Percentiles rank a stretch among this genome's conserved stretches.
Evolutionary conservation across 1,284 basidiomycete genomes (phyloP).

Genomic region (Moesziomyces antarcticus): DNA sequence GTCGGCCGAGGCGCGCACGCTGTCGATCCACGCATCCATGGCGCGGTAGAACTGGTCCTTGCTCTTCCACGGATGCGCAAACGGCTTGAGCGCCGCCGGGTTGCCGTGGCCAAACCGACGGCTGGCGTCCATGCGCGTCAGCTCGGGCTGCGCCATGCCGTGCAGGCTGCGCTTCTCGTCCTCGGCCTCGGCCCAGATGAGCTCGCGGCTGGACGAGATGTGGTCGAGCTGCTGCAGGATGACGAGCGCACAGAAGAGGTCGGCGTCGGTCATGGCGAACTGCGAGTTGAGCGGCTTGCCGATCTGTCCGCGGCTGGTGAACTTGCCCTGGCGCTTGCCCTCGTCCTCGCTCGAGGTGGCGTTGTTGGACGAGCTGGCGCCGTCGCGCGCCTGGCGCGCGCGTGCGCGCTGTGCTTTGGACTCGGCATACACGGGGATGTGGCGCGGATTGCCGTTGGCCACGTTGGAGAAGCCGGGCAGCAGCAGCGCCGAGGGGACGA

Average conservation of each 20-base stretch:
- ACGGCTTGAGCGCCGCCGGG: conserved; percentile 36
- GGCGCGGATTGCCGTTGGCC: conserved; percentile 44
- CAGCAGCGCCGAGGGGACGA: conserved; percentile 42
- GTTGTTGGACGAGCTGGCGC: conserved; percentile 11
- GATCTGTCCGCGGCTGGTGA: conserved; percentile 47
- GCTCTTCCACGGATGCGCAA: conserved; percentile 46
- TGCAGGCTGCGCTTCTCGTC: conserved; percentile 45
- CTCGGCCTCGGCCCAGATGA: conserved; percentile 59
- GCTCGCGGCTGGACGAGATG: conserved; percentile 31
- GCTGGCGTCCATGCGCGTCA: conserved; percentile 15
- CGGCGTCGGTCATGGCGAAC: conserved; percentile 36
- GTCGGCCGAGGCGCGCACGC: conserved; percentile 27
- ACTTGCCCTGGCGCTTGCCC: conserved; percentile 30
- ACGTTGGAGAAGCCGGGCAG: conserved; percentile 39
- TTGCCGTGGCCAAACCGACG: conserved; percentile 34
- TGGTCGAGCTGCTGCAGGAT: conserved; percentile 25
- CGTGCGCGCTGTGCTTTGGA: conserved; percentile 42
- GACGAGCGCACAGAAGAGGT: conserved; percentile 31
- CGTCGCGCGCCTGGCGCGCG: conserved; percentile 6
- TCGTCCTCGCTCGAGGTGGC: conserved; percentile 36
- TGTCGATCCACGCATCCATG: conserved; percentile 38
- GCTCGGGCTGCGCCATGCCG: conserved; percentile 11
- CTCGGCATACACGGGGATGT: conserved; percentile 49
- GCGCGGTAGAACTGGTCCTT: conserved; percentile 41
- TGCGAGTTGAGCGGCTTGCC: conserved; percentile 48